phyloP scores from a whole-genome alignment of 306 rosid species.

The Inga laurina region DNA sequence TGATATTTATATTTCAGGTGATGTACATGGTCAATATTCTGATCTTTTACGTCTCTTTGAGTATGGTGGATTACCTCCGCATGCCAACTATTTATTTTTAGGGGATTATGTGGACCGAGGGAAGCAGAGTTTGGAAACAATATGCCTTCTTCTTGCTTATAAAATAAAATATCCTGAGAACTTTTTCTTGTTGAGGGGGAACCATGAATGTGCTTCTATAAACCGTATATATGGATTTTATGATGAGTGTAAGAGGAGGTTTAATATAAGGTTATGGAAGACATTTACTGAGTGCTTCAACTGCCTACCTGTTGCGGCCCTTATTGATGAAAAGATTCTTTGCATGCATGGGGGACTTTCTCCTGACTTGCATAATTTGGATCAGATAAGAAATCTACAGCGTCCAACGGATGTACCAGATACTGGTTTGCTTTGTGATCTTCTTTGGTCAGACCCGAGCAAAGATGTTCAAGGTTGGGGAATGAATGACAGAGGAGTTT shows the following conservation, averaged over 20 bases:
- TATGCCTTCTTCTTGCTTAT: constrained; percentile 92
- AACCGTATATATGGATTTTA: constrained; percentile 95
- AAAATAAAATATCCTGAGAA: constrained; percentile 87
- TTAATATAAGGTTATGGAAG: constrained; percentile 87
- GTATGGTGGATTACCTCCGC: constrained; percentile 93
- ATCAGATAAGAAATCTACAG: constrained; percentile 69
- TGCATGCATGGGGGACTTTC: constrained; percentile 99
- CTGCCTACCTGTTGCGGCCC: constrained; percentile 93
- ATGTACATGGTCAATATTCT: constrained; percentile 91
- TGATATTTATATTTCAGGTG: constrained; percentile 59
- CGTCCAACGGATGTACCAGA: constrained; percentile 98
- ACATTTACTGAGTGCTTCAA: constrained; percentile 86
- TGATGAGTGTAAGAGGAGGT: constrained; percentile 98
- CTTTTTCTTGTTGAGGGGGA: constrained; percentile 91
- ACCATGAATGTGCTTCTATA: constrained; percentile 96
- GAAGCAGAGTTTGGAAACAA: constrained; percentile 91
- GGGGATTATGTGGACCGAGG: constrained; percentile 99
- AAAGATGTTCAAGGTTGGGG: constrained; percentile 91
- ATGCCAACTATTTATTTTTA: constrained; percentile 87
- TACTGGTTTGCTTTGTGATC: constrained; percentile 93
- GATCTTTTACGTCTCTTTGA: constrained; percentile 96
- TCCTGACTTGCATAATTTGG: constrained; percentile 77
- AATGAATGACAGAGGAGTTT: constrained; percentile 93
- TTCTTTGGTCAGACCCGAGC: constrained; percentile 96
- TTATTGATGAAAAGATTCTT: constrained; percentile 90